Evolutionary conservation across 768 basidiomycete species (phyloP).

Genomic region (Scleroderma citrinum): DNA sequence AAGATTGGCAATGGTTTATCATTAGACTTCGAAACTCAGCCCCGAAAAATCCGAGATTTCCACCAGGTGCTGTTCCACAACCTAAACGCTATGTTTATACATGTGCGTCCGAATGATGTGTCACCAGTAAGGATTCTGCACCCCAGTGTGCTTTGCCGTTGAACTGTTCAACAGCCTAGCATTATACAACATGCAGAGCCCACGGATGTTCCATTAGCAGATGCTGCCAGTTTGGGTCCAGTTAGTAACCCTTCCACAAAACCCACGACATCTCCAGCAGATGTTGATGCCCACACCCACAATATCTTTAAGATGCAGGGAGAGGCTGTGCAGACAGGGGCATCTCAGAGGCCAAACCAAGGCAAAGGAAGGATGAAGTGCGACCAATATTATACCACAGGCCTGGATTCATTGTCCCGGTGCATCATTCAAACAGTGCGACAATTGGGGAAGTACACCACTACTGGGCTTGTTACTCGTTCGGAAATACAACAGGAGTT

Average conservation of each 20-base stretch:
- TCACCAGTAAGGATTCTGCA: constrained; percentile 7
- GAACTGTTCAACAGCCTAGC: neutral
- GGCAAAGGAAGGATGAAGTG: neutral
- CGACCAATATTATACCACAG: neutral
- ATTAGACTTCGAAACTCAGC: constrained; percentile 9
- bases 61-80: constrained; percentile 24
- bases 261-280: neutral
- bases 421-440: neutral
- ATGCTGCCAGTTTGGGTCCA: neutral
- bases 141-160: neutral
- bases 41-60: constrained; percentile 12
- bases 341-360: neutral
- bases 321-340: neutral
- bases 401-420: neutral
- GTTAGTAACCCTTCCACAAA: too few species aligned
- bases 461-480: constrained; percentile 1
- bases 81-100: constrained; percentile 17
- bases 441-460: neutral
- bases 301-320: neutral
- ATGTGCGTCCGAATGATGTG: constrained; percentile 4
- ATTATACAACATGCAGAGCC: neutral
- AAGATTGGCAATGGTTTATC: neutral
- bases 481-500: constrained; percentile 9
- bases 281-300: too few species aligned
- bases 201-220: neutral